phyloP scores from a whole-genome alignment of 345 rosid genomes.

The Geranium brycei region DNA sequence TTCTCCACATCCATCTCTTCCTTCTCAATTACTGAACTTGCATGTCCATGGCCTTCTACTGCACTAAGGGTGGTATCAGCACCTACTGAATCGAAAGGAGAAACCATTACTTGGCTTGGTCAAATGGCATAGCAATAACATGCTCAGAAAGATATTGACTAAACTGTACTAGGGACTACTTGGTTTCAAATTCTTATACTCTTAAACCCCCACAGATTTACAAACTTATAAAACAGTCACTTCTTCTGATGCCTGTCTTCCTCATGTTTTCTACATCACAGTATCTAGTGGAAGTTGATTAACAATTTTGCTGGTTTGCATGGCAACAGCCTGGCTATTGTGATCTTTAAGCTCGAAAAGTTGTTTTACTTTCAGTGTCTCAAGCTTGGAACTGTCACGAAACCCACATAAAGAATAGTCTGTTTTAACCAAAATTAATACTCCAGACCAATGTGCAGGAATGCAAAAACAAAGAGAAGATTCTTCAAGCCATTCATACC shows the following conservation, averaged over 20 bases:
- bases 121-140: background rate
- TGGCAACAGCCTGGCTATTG: too few relatives aligned
- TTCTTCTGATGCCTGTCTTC: too few relatives aligned
- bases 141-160: background rate
- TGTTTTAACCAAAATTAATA: too few relatives aligned
- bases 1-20: conserved; percentile 59
- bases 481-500: conserved; percentile 18
- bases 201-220: background rate
- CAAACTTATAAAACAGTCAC: too few relatives aligned
- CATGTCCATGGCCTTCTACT: conserved; percentile 29
- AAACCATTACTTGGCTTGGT: background rate
- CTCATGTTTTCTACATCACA: too few relatives aligned
- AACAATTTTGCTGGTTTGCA: too few relatives aligned
- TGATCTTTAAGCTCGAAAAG: too few relatives aligned
- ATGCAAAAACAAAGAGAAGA: background rate
- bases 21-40: conserved; percentile 41
- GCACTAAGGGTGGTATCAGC: conserved; percentile 14
- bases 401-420: too few relatives aligned
- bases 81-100: conserved; percentile 21
- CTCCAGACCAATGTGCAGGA: background rate
- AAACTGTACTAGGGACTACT: background rate
- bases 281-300: too few relatives aligned
- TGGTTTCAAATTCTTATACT: background rate
- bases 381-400: too few relatives aligned
- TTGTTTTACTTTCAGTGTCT: too few relatives aligned